Conservation (phyloP, 768 basidiomycete species). For the Pholiota molesta region DNA sequence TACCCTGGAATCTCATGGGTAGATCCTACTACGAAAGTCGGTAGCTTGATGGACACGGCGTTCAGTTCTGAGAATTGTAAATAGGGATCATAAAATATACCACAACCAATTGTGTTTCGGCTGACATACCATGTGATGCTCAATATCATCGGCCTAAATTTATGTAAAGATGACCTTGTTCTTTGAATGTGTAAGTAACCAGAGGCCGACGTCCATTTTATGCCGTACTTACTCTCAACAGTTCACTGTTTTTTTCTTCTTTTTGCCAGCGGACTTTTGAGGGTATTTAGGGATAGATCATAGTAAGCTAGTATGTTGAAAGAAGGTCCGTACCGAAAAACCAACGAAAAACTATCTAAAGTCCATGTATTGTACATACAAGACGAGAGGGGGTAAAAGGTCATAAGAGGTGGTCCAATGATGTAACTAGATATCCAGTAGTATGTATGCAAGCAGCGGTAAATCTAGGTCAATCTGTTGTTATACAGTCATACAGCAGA, state of each 20-base stretch:
- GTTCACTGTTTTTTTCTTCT: neutral
- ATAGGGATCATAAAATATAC: neutral
- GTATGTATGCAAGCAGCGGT: neutral
- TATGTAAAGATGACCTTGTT: neutral
- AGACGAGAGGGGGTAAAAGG: neutral
- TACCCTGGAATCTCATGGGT: conserved; percentile 15
- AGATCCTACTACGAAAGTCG: conserved; percentile 9
- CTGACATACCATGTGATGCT: conserved; percentile 7
- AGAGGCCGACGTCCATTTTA: neutral
- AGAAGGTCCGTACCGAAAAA: neutral
- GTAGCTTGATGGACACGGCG: neutral
- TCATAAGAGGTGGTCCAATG: neutral
- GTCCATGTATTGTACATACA: neutral
- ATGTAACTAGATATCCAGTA: neutral
- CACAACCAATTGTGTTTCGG: neutral
- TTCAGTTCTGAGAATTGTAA: neutral
- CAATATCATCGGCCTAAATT: neutral
- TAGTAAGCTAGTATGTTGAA: neutral
- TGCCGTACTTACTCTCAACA: neutral
- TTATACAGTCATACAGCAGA: neutral
- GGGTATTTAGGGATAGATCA: neutral
- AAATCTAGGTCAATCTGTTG: neutral
- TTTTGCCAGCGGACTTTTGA: neutral
- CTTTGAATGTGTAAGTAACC: neutral
- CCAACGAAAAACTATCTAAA: neutral